Percentiles rank a stretch among this genome's conserved stretches.
Evolutionary conservation across 371 early-diverging fungal genomes (phyloP).

Genomic region (Syncephalastrum monosporum): DNA sequence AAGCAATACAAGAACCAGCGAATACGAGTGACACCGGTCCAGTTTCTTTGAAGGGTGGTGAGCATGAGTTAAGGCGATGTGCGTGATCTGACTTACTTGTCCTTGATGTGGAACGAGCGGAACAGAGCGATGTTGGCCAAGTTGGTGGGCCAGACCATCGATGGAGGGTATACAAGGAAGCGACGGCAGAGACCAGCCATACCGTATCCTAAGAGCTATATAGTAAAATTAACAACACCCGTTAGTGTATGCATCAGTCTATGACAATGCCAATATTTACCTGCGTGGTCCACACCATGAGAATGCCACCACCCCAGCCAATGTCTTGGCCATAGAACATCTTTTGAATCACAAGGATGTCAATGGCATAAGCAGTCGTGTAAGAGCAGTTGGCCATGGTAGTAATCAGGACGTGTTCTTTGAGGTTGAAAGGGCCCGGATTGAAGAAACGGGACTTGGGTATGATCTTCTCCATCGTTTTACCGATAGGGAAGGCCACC

Average conservation of each 20-base stretch:
- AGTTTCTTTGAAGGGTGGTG: constrained; percentile 54
- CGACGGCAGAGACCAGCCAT: constrained; percentile 77
- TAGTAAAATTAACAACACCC: not conserved
- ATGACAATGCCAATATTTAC: constrained; percentile 12
- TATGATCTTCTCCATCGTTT: constrained; percentile 57
- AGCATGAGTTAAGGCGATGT: constrained; percentile 33
- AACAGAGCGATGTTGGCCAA: constrained; percentile 74
- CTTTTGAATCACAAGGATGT: constrained; percentile 70
- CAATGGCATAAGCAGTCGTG: constrained; percentile 70
- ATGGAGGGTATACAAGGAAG: constrained; percentile 78
- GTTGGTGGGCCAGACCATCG: constrained; percentile 86
- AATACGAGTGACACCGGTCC: constrained; percentile 52
- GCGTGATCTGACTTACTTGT: constrained; percentile 14
- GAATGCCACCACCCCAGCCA: constrained; percentile 57
- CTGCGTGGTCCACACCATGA: constrained; percentile 71
- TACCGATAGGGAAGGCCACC: constrained; percentile 67
- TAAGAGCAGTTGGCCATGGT: constrained; percentile 58
- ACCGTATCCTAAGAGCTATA: constrained; percentile 68
- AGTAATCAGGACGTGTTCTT: constrained; percentile 82
- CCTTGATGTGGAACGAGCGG: constrained; percentile 64
- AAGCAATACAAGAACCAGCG: constrained; percentile 65
- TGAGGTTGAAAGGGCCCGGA: constrained; percentile 85
- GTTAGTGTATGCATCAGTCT: not conserved
- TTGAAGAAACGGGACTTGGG: constrained; percentile 62
- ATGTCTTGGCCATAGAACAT: constrained; percentile 61